phyloP scores from a whole-genome alignment of 768 basidiomycete genomes.

The Pholiota molesta region DNA sequence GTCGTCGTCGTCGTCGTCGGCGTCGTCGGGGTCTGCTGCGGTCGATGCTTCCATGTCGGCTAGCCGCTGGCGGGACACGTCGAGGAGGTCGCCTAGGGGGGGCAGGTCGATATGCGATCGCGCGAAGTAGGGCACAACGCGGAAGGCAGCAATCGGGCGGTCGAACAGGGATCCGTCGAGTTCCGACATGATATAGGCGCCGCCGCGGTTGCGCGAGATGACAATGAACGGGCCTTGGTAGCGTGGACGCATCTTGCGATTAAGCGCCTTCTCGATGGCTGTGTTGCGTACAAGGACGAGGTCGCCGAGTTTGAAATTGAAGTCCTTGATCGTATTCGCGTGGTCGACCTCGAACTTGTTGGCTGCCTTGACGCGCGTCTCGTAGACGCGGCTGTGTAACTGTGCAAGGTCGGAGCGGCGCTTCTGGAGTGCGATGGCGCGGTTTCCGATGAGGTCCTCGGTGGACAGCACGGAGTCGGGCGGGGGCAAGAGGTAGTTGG shows the following conservation, averaged over 20 bases:
- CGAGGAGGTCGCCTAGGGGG: too few species aligned
- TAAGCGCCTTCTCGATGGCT: conserved; percentile 28
- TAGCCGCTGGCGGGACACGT: too few species aligned
- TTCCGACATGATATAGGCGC: conserved; percentile 28
- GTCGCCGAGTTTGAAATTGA: conserved; percentile 31
- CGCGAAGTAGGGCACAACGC: conserved; percentile 29
- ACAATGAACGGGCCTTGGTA: conserved; percentile 40
- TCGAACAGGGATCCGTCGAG: conserved; percentile 27
- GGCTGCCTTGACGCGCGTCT: conserved; percentile 17
- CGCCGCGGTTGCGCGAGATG: conserved; percentile 25
- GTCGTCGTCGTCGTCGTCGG: too few species aligned
- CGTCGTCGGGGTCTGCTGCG: too few species aligned
- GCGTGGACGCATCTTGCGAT: conserved; percentile 29
- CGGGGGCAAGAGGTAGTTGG: conserved; percentile 30
- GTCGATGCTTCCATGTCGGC: too few species aligned
- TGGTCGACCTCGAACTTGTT: conserved; percentile 22
- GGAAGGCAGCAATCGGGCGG: conserved; percentile 25
- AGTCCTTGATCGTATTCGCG: conserved; percentile 23
- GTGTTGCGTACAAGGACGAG: conserved; percentile 40
- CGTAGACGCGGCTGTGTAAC: conserved; percentile 18
- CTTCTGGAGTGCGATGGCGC: conserved; percentile 28
- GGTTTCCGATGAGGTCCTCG: conserved; percentile 24
- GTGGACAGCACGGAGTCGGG: conserved; percentile 22
- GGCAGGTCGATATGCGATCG: too few species aligned
- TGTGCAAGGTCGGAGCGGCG: conserved; percentile 11